Conservation (phyloP, 805 yeast species). For the Yamadazyma philogaea region DNA sequence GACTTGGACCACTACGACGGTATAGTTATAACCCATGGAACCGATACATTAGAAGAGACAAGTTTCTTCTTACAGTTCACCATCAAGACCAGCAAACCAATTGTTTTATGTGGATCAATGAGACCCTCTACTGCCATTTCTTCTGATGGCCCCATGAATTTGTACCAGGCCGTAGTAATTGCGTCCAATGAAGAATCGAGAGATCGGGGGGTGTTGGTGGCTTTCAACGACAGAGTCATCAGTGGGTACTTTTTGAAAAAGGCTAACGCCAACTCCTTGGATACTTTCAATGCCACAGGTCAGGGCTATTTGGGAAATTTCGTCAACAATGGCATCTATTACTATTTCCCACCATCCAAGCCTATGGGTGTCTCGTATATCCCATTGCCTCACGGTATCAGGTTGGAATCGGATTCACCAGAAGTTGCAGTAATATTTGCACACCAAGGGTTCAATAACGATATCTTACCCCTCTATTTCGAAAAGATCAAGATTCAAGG, state of each 20-base stretch:
- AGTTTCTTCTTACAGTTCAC: conserved; percentile 59
- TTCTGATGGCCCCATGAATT: conserved; percentile 71
- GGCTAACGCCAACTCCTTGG: conserved; percentile 66
- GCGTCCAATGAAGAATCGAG: conserved; percentile 51
- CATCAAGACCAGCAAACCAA: conserved; percentile 45
- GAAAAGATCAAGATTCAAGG: conserved; percentile 49
- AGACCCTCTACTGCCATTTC: conserved; percentile 69
- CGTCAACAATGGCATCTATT: conserved; percentile 63
- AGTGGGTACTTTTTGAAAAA: conserved; percentile 70
- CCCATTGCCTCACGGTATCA: conserved; percentile 26
- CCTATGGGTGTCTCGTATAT: conserved; percentile 46
- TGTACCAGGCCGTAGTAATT: conserved; percentile 65
- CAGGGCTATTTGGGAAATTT: conserved; percentile 72
- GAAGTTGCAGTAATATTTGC: conserved; percentile 58
- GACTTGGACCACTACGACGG: conserved; percentile 50
- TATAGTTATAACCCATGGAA: conserved; percentile 68
- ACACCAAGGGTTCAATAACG: conserved; percentile 57
- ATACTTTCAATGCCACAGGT: conserved; percentile 64
- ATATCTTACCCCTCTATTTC: conserved; percentile 45
- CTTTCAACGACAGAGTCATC: conserved; percentile 65
- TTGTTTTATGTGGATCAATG: conserved; percentile 72
- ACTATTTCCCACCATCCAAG: conserved; percentile 59
- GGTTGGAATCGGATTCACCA: conserved; percentile 23
- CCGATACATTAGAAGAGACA: conserved; percentile 67
- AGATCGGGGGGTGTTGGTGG: conserved; percentile 61